A percentile compares a stretch with the other conserved stretches of the same genome.
These are phyloP conservation scores for Falciphora oryzae DNA, from an alignment of 2,329 filamentous ascomycete genomes.

Conservation along the genomic window DNA sequence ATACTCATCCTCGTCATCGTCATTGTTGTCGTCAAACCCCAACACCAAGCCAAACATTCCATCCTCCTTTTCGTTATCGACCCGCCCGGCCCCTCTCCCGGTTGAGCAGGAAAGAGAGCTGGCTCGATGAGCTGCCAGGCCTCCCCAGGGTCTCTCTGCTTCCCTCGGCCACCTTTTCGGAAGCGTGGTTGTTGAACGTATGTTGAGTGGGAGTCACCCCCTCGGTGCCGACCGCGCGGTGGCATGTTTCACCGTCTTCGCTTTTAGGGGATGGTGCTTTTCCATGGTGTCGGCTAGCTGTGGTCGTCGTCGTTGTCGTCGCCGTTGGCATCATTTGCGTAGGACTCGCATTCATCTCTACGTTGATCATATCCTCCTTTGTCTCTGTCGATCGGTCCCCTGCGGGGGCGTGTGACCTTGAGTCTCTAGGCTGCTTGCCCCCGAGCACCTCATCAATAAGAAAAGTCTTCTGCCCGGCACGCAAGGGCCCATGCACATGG, in stretches of 20 bases:
- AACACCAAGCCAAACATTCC: background rate
- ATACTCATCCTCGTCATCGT: background rate
- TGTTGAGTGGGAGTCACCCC: background rate
- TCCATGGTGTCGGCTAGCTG: too few relatives aligned
- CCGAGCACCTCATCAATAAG: background rate
- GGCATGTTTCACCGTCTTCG: background rate
- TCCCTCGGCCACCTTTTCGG: background rate
- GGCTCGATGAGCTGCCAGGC: background rate
- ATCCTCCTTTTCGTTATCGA: too few relatives aligned
- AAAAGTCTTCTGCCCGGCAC: background rate
- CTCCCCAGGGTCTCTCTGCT: background rate
- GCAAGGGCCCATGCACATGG: too few relatives aligned
- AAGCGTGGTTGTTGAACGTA: background rate
- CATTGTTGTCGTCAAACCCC: background rate
- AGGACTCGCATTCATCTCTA: background rate
- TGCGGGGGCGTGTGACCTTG: too few relatives aligned
- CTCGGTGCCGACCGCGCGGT: background rate
- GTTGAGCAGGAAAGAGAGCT: background rate
- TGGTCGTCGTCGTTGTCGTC: background rate
- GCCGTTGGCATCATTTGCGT: too few relatives aligned
- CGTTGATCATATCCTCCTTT: too few relatives aligned
- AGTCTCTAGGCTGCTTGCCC: too few relatives aligned
- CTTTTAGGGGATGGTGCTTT: background rate
- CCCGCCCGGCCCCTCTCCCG: background rate
- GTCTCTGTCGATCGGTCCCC: too few relatives aligned